Evolutionary conservation across 345 rosid species (phyloP), one percentile per base, ranked within the genome.

Genomic region (Lepidium aucheri): DNA sequence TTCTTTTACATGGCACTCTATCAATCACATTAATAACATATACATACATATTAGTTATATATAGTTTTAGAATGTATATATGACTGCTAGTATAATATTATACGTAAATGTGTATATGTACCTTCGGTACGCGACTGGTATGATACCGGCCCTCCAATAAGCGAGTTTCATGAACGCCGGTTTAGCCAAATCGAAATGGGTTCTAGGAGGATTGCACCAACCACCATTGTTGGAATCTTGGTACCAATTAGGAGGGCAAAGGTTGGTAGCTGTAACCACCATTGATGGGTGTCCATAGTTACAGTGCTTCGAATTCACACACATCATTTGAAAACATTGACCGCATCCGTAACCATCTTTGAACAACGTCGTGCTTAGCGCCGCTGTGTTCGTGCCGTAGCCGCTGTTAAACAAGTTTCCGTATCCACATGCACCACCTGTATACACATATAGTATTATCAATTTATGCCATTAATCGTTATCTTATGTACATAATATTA

Each of bases 391-490:
- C 26, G 85, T 72, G 7, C 97, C 95, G 38, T 87, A 92, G 0
- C 97, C 93, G 17, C 79, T 87, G n/a, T 64, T 65, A 39, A 80
- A 65, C 53, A 89, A 63, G 74, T 92, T 86, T 34, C 93, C 93
- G 32, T 89, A 92, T 17, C 93, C 98, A 74, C 98, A 92, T 16
- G 97, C 98, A 60, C 98, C 97, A 61, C 97, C 98, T 86, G n/a
- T 44, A 9, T 49, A 26, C 30, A 46, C 4, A 17, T 22, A 8
- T 30, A 38, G 3, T 16, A 1, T 49, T 59, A 46, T 32, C 30
- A 50, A 22, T 8, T 26, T n/a, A 60, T 33, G 15, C 8, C 47
- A 14, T 54, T 34, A 11, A 4, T 32, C 6, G 4, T 57, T 26
- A 26, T 26, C 30, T 26, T 26, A 28, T 41, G 6, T n/a, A n/a